Conservation (phyloP, 345 rosid genomes). For the Hibiscus mutabilis region DNA sequence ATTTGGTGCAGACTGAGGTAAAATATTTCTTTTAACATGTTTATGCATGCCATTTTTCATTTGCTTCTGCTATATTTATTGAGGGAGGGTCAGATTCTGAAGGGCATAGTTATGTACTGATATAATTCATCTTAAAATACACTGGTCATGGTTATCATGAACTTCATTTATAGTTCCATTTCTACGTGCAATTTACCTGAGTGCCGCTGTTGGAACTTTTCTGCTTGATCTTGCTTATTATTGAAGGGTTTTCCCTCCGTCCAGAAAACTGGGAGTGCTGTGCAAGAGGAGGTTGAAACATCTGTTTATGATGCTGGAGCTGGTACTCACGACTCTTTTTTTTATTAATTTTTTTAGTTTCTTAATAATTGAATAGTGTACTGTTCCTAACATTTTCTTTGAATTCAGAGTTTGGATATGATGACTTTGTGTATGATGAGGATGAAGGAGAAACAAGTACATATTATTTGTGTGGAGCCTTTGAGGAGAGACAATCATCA, state of each 20-base stretch:
- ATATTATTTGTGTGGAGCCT: constrained; percentile 56
- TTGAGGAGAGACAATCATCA: constrained; percentile 48
- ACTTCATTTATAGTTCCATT: background rate
- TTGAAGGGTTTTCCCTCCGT: background rate
- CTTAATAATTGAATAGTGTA: background rate
- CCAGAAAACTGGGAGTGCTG: constrained; percentile 62
- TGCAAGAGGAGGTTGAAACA: constrained; percentile 88
- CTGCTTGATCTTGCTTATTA: constrained; percentile 7
- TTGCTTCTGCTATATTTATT: background rate
- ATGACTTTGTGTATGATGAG: constrained; percentile 53
- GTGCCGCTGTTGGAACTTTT: background rate
- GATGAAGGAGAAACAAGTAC: constrained; percentile 84
- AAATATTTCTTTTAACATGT: background rate
- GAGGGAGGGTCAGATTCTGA: background rate
- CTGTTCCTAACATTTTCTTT: constrained; percentile 12
- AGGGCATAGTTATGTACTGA: background rate
- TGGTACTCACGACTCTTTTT: constrained; percentile 40
- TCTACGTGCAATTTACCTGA: background rate
- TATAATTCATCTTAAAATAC: background rate
- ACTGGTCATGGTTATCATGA: background rate
- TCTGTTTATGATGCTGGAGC: constrained; percentile 56
- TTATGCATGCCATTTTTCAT: background rate
- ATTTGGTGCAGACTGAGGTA: constrained; percentile 52
- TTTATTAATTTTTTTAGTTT: background rate
- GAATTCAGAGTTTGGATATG: constrained; percentile 54